Conservation (phyloP, 2,329 filamentous ascomycete genomes). For the Esteya vermicola region DNA sequence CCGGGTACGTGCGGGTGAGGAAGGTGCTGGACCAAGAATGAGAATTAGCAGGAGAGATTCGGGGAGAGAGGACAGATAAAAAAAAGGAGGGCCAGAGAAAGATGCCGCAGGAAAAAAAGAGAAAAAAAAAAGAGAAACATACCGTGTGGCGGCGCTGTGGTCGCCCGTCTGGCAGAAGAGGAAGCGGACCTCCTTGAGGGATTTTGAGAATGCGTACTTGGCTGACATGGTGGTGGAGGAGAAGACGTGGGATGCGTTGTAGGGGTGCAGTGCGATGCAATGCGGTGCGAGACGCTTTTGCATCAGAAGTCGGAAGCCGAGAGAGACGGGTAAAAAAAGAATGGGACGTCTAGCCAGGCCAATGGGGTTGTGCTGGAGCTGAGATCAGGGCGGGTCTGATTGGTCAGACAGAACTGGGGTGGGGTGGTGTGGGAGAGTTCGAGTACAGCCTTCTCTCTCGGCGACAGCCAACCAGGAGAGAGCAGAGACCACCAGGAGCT, state of each 20-base stretch:
- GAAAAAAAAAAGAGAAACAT: constrained; percentile 19
- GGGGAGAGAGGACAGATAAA: not conserved
- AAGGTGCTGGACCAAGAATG: constrained; percentile 52
- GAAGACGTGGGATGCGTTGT: not conserved
- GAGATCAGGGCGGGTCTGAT: constrained; percentile 7
- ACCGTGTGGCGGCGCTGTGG: constrained; percentile 75
- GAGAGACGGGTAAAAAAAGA: not conserved
- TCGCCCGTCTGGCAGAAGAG: constrained; percentile 92
- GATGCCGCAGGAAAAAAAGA: not conserved
- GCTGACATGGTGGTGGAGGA: constrained; percentile 53
- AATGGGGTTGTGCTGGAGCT: constrained; percentile 6
- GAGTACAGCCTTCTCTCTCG: too few species aligned
- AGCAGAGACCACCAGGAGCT: too few species aligned
- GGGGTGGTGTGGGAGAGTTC: too few species aligned
- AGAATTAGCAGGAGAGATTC: not conserved
- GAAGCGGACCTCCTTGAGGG: constrained; percentile 91
- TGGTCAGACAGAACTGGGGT: not conserved
- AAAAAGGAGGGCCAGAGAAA: not conserved
- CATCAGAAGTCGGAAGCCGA: not conserved
- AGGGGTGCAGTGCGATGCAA: not conserved
- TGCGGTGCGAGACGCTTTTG: not conserved
- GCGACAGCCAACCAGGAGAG: too few species aligned
- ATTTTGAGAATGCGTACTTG: constrained; percentile 83
- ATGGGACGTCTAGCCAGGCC: not conserved
- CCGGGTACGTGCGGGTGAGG: constrained; percentile 80